Conservation (phyloP, 2,329 filamentous ascomycete species). For the Fusarium hainanense region DNA sequence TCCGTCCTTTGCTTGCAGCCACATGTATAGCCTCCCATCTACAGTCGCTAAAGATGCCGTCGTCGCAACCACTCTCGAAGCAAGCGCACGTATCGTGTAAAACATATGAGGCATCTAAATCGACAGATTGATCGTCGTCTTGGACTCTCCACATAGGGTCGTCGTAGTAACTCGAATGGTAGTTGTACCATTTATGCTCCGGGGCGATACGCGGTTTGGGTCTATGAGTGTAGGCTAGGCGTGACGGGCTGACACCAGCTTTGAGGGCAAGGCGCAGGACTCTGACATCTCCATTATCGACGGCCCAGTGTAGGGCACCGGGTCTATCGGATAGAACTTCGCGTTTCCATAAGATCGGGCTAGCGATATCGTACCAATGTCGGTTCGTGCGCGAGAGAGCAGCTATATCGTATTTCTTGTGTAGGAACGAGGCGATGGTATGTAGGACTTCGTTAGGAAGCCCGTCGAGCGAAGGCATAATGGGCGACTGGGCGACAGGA, state of each 20-base stretch:
- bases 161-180: constrained; percentile 44
- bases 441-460: constrained; percentile 47
- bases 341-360: constrained; percentile 45
- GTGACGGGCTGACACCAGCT: constrained; percentile 40
- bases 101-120: constrained; percentile 42
- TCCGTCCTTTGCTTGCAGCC: constrained; percentile 44
- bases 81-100: constrained; percentile 43
- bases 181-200: constrained; percentile 45
- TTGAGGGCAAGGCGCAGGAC: constrained; percentile 42
- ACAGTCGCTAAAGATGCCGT: constrained; percentile 46
- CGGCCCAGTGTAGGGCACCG: constrained; percentile 45
- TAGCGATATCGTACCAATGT: constrained; percentile 43
- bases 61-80: constrained; percentile 44
- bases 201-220: constrained; percentile 43
- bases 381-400: constrained; percentile 41
- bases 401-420: constrained; percentile 45
- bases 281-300: constrained; percentile 38
- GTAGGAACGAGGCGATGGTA: constrained; percentile 39
- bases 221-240: constrained; percentile 43
- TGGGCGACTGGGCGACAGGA: background rate
- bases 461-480: constrained; percentile 48
- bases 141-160: constrained; percentile 43
- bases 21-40: constrained; percentile 45
- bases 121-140: constrained; percentile 43
- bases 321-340: constrained; percentile 43